Evolutionary conservation across 495 filamentous ascomycete species (phyloP), one percentile per base, ranked within the genome.

Genomic region (Lepidopterella palustris): DNA sequence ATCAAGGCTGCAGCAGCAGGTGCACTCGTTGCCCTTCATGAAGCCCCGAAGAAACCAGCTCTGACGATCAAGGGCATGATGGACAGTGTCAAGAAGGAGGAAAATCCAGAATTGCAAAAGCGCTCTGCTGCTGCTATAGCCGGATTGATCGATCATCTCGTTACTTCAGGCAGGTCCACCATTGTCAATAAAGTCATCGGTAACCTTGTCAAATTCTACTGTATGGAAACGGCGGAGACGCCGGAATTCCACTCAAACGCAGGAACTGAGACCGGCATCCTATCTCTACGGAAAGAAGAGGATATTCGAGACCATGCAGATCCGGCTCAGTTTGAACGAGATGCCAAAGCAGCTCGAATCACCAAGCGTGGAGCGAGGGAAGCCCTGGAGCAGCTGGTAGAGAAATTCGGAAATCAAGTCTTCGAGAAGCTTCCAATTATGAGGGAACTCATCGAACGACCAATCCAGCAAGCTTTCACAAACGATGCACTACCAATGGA

Each of bases 51-150:
- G 79, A 96, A 93, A 68, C 89, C 93, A 13, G 87, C 85, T 53
- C 79, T 83, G 31, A 84, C 95, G 18, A 97, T 98, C 74, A 96
- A 95, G 74, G 87, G 84, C 20, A 88, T 97, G 73, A 98, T 97
- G 92, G 93, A 98, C 65, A 97, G 92, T 69, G 83, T 97, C 71
- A 97, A 97, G 76, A 82, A 83, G 28, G 93, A 98, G 72, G 92
- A 97, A 66, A 97, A 92, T 64, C 69, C 87, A 31, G 90, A 96
- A 62, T 78, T 98, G 35, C 93, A 98, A 70, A 83, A 84, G 63
- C 89, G 92, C 26, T 96, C 95, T 24, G 90, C 91, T 6, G 80
- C 79, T 5, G 89, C 90, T 15, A 84, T 97, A 29, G 88, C 89
- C 5, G 76, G 80, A 20, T 79, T 97, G n/a, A 84, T 98, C n/a